phyloP scores from a whole-genome alignment of 2,329 filamentous ascomycete genomes.

The Cercospora citrullina region DNA sequence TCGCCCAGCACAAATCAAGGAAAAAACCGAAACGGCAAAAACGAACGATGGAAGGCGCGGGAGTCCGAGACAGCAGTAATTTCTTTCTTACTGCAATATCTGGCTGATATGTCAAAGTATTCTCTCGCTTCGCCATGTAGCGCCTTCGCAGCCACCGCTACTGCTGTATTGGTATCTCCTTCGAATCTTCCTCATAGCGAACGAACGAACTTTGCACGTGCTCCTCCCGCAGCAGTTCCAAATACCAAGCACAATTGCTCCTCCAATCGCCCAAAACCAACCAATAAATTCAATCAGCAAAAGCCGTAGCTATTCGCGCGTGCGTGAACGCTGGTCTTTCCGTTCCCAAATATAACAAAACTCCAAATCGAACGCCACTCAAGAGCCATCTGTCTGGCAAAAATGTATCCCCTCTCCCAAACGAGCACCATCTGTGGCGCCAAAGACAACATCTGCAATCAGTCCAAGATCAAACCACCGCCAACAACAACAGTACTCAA shows the following conservation, averaged over 20 bases:
- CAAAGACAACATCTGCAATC: background rate
- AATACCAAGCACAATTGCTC: background rate
- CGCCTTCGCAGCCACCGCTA: background rate
- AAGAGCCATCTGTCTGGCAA: background rate
- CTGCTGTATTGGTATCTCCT: background rate
- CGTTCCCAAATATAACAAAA: background rate
- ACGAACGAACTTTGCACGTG: background rate
- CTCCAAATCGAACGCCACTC: background rate
- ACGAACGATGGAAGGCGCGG: background rate
- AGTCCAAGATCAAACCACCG: background rate
- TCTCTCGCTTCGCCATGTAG: background rate
- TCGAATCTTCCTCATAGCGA: background rate
- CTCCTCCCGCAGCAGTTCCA: background rate
- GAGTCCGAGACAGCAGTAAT: background rate
- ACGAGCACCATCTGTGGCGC: background rate
- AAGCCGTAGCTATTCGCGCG: background rate
- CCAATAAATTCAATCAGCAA: background rate
- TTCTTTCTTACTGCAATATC: background rate
- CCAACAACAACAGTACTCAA: conserved; percentile 27
- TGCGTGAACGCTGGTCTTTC: background rate
- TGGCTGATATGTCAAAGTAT: background rate
- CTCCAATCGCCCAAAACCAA: background rate
- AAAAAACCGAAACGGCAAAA: background rate
- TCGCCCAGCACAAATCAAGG: background rate
- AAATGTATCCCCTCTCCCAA: background rate